Base-by-base conservation (phyloP, 495 filamentous ascomycete genomes). In the Jackrogersella minutella region DNA sequence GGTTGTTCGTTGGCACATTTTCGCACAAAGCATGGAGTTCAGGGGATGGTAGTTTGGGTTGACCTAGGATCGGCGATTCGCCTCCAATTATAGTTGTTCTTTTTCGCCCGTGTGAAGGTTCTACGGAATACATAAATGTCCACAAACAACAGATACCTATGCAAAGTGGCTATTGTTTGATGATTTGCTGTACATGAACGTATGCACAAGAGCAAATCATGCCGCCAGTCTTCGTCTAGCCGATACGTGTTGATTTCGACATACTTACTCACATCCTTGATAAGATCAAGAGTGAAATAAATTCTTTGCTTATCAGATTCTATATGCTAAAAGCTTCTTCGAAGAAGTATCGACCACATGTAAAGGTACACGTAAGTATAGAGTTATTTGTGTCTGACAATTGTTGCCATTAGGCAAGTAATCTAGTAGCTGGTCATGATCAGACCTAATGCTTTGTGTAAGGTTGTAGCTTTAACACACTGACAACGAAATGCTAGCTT, bases 11-110 rank as follows among this genome's bases (percentile, higher is more conserved):
- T 21, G 14, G 24, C 30, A 24, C 10, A 28, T 28, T 51, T 51
- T 28, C 3, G 14, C 7, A n/a, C 17, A 28, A 51, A 51, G 47
- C 47, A 51, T 16, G 49, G 49, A 33, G 49, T 52, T 49, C 16
- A 22, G 30, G 30, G 30, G n/a, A 0, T 17, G 26, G 2, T 44
- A 44, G 8, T 34, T 51, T 17, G 2, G 17, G 22, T 5, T 36
- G 14, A 9, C 2, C 31, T 5, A 31, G 49, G 31, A 22, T 24
- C 14, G 16, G 5, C 24, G 5, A 6, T 4, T 31, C 14, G 5
- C 19, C 6, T 8, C 41, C 13, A 2, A 1, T 13, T 10, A 24
- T 44, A 44, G 41, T 10, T 44, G 9, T 8, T 9, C 30, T 9
- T 44, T 2, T 39, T 19, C 6, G 8, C 19, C 14, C 37, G 16